phyloP scores from a whole-genome alignment of 371 early-diverging fungal species.

The Mucor mucedo region DNA sequence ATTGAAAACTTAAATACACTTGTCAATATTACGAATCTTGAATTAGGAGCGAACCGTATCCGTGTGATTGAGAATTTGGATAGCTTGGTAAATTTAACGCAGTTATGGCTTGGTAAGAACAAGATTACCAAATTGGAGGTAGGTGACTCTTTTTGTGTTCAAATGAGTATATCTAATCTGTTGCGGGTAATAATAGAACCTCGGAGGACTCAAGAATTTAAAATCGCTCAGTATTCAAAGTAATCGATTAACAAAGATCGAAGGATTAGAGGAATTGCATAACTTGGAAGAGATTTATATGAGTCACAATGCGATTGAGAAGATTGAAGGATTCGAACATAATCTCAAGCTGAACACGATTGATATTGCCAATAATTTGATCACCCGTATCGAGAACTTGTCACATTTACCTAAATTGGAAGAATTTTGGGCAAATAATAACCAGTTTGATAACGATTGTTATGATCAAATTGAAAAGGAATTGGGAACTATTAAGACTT shows the following conservation, averaged over 20 bases:
- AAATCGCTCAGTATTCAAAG: constrained; percentile 85
- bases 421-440: constrained; percentile 94
- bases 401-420: constrained; percentile 71
- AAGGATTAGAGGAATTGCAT: constrained; percentile 73
- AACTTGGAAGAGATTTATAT: constrained; percentile 89
- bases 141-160: constrained; percentile 4
- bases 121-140: constrained; percentile 87
- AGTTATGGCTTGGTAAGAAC: constrained; percentile 97
- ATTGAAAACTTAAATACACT: constrained; percentile 79
- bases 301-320: constrained; percentile 79
- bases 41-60: constrained; percentile 95
- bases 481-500: constrained; percentile 62
- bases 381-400: constrained; percentile 81
- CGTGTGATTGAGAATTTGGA: constrained; percentile 87
- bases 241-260: constrained; percentile 79
- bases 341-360: constrained; percentile 76
- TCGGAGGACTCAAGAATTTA: constrained; percentile 59
- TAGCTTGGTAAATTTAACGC: constrained; percentile 73
- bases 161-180: too few species aligned
- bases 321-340: constrained; percentile 79
- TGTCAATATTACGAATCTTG: constrained; percentile 77
- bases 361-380: constrained; percentile 84
- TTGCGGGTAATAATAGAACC: constrained; percentile 31
- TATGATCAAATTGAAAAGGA: constrained; percentile 81
- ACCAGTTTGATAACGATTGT: constrained; percentile 68